These are phyloP conservation scores for Fusarium musae DNA, from an alignment of 2,329 filamentous ascomycete genomes.

Conservation along the genomic window DNA sequence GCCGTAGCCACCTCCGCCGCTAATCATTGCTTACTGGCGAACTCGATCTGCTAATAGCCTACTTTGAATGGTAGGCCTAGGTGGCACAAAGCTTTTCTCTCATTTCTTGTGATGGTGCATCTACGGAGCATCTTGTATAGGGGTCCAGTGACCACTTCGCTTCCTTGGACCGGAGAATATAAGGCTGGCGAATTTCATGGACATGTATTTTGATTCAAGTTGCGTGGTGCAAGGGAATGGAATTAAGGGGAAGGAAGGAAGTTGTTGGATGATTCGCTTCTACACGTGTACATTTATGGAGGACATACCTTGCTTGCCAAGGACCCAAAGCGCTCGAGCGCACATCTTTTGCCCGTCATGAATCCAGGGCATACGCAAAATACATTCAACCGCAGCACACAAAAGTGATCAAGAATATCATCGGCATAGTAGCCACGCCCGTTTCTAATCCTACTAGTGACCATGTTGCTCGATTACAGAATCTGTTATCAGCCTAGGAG, in stretches of 20 bases:
- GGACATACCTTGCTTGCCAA: slow-evolving; percentile 40
- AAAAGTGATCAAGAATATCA: neutral
- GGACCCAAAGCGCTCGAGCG: slow-evolving; percentile 20
- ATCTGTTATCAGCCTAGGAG: neutral
- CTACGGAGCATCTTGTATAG: slow-evolving; percentile 21
- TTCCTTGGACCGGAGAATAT: slow-evolving; percentile 28
- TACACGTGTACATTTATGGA: slow-evolving; percentile 46
- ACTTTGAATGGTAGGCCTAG: slow-evolving; percentile 5
- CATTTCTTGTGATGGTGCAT: slow-evolving; percentile 27
- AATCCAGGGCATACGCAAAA: slow-evolving; percentile 29
- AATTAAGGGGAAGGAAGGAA: slow-evolving; percentile 8
- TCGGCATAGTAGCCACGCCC: neutral
- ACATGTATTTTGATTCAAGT: slow-evolving; percentile 21
- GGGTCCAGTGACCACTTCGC: neutral
- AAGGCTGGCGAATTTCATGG: slow-evolving; percentile 27
- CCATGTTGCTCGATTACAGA: neutral
- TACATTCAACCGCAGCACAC: neutral
- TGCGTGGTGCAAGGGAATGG: slow-evolving; percentile 15
- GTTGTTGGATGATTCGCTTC: slow-evolving; percentile 44
- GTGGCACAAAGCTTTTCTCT: neutral
- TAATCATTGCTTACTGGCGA: slow-evolving; percentile 27
- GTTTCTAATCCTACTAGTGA: neutral
- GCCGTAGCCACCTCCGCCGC: slow-evolving; percentile 46
- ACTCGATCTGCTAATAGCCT: slow-evolving; percentile 27
- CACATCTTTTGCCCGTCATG: slow-evolving; percentile 29